Base-by-base conservation (phyloP, 2,329 filamentous ascomycete species). In the Aspergillus carbonarius region DNA sequence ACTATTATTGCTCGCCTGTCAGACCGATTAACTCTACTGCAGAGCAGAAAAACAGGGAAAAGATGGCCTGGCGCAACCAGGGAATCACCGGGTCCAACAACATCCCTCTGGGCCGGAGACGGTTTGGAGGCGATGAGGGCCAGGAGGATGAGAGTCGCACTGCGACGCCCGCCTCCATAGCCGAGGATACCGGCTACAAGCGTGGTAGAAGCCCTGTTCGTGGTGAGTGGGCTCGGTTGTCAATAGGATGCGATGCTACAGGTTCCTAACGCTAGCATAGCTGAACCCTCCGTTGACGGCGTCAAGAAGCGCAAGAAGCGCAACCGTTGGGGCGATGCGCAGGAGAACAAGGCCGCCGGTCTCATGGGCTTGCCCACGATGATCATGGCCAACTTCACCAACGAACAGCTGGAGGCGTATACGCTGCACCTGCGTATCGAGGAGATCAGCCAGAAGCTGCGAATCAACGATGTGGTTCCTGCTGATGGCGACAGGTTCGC, bases 71-170 rank as follows among this genome's bases (percentile, higher is more conserved):
- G 85, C 82, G 86, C 64, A 84, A 82, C 66, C 82, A 86, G 71
- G 95, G 95, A 68, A 96, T 96, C 74, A 99, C 95, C 18, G 95
- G 95, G 54, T 98, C 96, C 46, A 99, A 99, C 79, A 98, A 97
- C 72, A 96, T 99, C 70, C 95, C 95, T 61, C 81, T 99, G 62
- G 95, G 95, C 54, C 96, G 87, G 68, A 85, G 87, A 66, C 90
- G 93, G 62, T 92, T 96, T 68, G 89, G 87, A 61, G 90, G 85
- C 65, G 88, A 85, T 50, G 85, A 89, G 63, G 68, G 76, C 46
- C 72, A 72, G 58, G 77, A 77, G 51, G 79, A 78, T 58, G 79
- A 79, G 59, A 76, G 75, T 69, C 74, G 72, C 59, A 73, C 74
- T 54, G 79, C 75, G 58, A 76, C 76, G 62, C 80, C 74, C 70